Percentiles rank a stretch among this genome's conserved stretches.
Conservation (phyloP, 2,329 filamentous ascomycete species). For the Thermoascus crustaceus region DNA sequence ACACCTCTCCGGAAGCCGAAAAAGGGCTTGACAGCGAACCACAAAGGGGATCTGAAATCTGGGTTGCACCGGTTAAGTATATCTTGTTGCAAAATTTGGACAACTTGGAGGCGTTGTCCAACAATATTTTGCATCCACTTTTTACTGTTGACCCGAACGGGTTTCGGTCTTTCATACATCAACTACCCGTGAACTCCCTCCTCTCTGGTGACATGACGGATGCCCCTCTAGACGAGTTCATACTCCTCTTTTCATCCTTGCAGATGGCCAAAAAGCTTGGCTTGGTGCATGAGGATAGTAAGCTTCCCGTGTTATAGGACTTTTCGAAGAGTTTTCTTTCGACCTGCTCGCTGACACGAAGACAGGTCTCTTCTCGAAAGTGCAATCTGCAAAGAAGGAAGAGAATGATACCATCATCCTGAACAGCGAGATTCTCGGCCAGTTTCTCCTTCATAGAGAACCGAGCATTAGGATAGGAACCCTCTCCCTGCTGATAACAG, state of each 20-base stretch:
- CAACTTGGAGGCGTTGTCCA: constrained; percentile 27
- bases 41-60: constrained; percentile 18
- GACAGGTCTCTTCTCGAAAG: constrained; percentile 22
- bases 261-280: constrained; percentile 64
- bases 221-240: constrained; percentile 46
- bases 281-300: constrained; percentile 60
- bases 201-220: constrained; percentile 39
- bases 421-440: constrained; percentile 27
- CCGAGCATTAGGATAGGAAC: constrained; percentile 67
- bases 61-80: constrained; percentile 30
- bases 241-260: constrained; percentile 58
- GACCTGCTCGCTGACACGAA: constrained; percentile 5
- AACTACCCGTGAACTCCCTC: constrained; percentile 47
- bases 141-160: constrained; percentile 26
- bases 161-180: constrained; percentile 45
- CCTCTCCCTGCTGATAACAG: constrained; percentile 70
- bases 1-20: constrained; percentile 5
- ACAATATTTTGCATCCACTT: constrained; percentile 28
- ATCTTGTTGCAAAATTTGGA: constrained; percentile 29
- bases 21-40: not conserved
- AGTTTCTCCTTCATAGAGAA: constrained; percentile 41
- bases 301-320: too few species aligned
- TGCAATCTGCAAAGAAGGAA: constrained; percentile 7
- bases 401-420: constrained; percentile 20
- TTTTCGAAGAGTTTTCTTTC: too few species aligned